These are phyloP conservation scores for Gonapodya prolifera DNA, from an alignment of 192 early-diverging fungal genomes.

Conservation along the genomic window DNA sequence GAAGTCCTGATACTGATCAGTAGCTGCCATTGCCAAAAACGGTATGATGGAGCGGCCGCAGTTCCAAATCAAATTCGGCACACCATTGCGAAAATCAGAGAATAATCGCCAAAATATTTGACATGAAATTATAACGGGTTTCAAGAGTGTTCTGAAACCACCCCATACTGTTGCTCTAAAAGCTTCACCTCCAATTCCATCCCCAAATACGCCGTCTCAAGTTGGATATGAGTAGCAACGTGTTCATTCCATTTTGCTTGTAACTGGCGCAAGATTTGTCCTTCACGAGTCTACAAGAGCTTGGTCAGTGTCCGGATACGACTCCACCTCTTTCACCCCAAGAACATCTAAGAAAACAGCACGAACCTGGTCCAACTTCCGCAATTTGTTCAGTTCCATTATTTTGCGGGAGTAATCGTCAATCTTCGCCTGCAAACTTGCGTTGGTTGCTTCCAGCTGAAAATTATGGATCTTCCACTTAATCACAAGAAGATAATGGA, in stretches of 20 bases:
- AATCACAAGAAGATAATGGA: too few relatives aligned
- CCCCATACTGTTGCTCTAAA: too few relatives aligned
- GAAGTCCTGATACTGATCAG: too few relatives aligned
- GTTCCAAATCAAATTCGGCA: too few relatives aligned
- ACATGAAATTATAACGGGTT: too few relatives aligned
- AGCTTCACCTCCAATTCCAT: conserved; percentile 20
- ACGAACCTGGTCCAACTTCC: conserved; percentile 32
- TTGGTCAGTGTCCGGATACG: background rate
- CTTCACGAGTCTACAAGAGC: conserved; percentile 12
- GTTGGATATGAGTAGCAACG: conserved; percentile 14
- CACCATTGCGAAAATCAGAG: too few relatives aligned
- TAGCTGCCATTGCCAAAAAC: too few relatives aligned
- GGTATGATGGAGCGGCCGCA: too few relatives aligned
- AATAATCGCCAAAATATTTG: too few relatives aligned
- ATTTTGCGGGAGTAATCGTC: conserved; percentile 14
- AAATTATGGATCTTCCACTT: conserved; percentile 28
- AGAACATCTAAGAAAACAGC: background rate
- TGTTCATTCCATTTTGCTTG: conserved; percentile 15
- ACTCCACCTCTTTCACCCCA: background rate
- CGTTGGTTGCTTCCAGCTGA: conserved; percentile 20
- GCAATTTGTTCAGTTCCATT: conserved; percentile 25
- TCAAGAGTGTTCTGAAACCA: too few relatives aligned
- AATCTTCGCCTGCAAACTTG: conserved; percentile 12
- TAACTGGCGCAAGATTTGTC: conserved; percentile 13
- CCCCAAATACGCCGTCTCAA: conserved; percentile 18